A percentile compares a stretch with the other conserved stretches of the same genome.
Conservation (phyloP, 345 rosid genomes). For the Lumnitzera littorea region DNA sequence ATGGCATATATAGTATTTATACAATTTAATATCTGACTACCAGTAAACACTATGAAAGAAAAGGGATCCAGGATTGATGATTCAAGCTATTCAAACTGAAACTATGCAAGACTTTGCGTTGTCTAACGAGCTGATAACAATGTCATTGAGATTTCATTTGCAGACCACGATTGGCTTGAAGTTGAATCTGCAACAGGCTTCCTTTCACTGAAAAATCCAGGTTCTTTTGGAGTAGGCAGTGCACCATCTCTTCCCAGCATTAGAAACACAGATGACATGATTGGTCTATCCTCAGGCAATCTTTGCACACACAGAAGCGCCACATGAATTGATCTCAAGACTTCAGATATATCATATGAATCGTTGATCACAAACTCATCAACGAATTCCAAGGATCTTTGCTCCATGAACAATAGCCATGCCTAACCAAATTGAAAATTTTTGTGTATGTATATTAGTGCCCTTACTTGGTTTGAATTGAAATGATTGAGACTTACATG, state of each 20-base stretch:
- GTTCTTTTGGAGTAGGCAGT: slow-evolving; percentile 31
- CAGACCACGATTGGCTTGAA: background rate
- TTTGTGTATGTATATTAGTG: no score
- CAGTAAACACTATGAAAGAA: no score
- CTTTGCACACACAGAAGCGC: slow-evolving; percentile 43
- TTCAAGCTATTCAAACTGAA: background rate
- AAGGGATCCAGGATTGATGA: no score
- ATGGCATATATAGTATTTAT: no score
- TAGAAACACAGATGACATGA: slow-evolving; percentile 32
- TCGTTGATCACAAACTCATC: slow-evolving; percentile 13
- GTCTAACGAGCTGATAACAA: slow-evolving; percentile 3
- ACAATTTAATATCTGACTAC: no score
- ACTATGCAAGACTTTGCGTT: slow-evolving; percentile 12
- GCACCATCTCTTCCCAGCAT: slow-evolving; percentile 38
- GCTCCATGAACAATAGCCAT: slow-evolving; percentile 35
- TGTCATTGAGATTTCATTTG: slow-evolving; percentile 25
- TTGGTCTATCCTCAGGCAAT: slow-evolving; percentile 38
- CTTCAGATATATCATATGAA: slow-evolving; percentile 11
- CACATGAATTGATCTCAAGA: slow-evolving; percentile 30
- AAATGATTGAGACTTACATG: slow-evolving; percentile 13
- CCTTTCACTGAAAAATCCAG: slow-evolving; percentile 20
- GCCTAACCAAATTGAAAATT: slow-evolving; percentile 12
- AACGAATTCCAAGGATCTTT: slow-evolving; percentile 22
- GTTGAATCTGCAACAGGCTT: background rate
- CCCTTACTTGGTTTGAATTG: no score